phyloP scores from a whole-genome alignment of 805 yeast species.

The Yamadazyma phyllophila region DNA sequence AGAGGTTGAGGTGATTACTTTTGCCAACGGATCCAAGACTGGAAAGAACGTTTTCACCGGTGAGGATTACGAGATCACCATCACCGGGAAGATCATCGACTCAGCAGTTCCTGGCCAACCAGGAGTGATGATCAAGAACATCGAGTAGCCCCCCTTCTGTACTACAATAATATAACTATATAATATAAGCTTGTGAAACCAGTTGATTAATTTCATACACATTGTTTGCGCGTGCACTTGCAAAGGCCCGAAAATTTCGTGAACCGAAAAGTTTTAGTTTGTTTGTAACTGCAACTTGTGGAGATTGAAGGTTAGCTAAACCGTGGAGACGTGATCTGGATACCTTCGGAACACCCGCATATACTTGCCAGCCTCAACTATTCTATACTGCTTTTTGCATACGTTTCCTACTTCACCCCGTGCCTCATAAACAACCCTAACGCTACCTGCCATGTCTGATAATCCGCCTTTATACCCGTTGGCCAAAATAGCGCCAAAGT shows the following conservation, averaged over 20 bases:
- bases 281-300: background rate
- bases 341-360: background rate
- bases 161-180: no score
- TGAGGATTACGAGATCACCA: constrained; percentile 62
- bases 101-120: constrained; percentile 92
- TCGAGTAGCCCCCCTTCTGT: constrained; percentile 24
- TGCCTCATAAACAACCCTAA: background rate
- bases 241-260: background rate
- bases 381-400: no score
- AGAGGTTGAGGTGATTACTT: constrained; percentile 57
- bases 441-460: constrained; percentile 1
- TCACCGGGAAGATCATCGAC: constrained; percentile 68
- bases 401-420: background rate
- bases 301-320: background rate
- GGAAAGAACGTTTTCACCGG: constrained; percentile 72
- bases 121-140: constrained; percentile 73
- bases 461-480: constrained; percentile 36
- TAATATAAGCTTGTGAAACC: no score
- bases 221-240: constrained; percentile 1
- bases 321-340: background rate
- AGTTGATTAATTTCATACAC: background rate
- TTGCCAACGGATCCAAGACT: constrained; percentile 57
- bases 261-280: constrained; percentile 1
- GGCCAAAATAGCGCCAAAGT: constrained; percentile 24
- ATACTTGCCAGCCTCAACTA: background rate